Evolutionary conservation across 768 basidiomycete genomes (phyloP).

Genomic region (Erythrobasidium yunnanense): DNA sequence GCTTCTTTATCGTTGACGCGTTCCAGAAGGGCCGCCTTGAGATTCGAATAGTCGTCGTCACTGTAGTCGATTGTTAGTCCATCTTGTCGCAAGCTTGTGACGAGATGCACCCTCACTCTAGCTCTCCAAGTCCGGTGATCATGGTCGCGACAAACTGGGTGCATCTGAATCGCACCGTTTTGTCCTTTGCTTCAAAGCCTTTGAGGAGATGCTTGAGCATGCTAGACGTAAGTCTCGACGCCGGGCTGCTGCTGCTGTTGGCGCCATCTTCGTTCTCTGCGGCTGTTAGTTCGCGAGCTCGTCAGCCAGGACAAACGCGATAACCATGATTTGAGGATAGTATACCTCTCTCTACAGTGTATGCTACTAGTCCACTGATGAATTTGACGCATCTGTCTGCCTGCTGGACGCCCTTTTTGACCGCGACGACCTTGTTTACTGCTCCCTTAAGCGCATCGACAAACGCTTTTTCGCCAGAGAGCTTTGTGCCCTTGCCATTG

Average conservation of each 20-base stretch:
- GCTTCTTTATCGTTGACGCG: constrained; percentile 70
- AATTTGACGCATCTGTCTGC: constrained; percentile 76
- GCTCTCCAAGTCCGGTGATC: constrained; percentile 65
- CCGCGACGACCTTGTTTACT: constrained; percentile 52
- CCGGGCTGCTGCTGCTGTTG: not conserved
- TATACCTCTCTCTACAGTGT: constrained; percentile 64
- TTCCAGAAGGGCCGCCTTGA: constrained; percentile 58
- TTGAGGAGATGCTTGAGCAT: constrained; percentile 62
- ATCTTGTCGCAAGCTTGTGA: not conserved
- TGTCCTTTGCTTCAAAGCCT: constrained; percentile 78
- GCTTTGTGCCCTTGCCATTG: constrained; percentile 43
- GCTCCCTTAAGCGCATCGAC: constrained; percentile 52
- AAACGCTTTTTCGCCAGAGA: constrained; percentile 68
- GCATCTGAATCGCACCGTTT: constrained; percentile 68
- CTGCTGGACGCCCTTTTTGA: constrained; percentile 68
- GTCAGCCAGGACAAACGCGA: no score
- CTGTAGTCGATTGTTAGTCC: constrained; percentile 44
- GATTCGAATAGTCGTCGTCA: constrained; percentile 58
- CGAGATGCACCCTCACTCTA: constrained; percentile 54
- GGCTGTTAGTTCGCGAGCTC: no score
- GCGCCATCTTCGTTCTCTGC: no score
- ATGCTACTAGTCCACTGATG: constrained; percentile 62
- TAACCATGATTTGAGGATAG: no score
- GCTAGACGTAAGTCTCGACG: constrained; percentile 57
- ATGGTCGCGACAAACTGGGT: constrained; percentile 67